Conservation (phyloP, 768 basidiomycete species). For the Pleurotus salmoneostramineus region DNA sequence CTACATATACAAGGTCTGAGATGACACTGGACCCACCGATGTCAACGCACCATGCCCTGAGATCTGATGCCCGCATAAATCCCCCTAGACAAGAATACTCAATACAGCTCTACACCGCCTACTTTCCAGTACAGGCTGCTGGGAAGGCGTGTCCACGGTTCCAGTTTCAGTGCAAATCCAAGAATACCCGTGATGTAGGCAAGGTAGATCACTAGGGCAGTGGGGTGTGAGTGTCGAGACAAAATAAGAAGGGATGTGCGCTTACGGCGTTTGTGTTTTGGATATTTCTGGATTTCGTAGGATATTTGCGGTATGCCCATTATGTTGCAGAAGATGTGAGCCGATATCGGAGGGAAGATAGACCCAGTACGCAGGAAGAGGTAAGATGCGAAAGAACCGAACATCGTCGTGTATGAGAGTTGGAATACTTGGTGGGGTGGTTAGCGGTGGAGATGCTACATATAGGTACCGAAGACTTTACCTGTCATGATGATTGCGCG, state of each 20-base stretch:
- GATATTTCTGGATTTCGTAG: slow-evolving; percentile 52
- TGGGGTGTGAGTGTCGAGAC: neutral
- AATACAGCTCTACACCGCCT: neutral
- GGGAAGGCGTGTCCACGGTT: slow-evolving; percentile 42
- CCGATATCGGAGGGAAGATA: slow-evolving; percentile 67
- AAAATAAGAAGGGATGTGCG: neutral
- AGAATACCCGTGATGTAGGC: slow-evolving; percentile 59
- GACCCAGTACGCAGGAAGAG: slow-evolving; percentile 86
- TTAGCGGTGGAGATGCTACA: neutral
- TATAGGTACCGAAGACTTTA: slow-evolving; percentile 25
- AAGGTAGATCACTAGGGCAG: slow-evolving; percentile 41
- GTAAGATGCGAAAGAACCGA: slow-evolving; percentile 85
- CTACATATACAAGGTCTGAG: too few species aligned
- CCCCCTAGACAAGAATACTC: neutral
- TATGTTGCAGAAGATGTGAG: slow-evolving; percentile 91
- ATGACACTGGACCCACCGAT: too few species aligned
- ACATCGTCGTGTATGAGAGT: slow-evolving; percentile 85
- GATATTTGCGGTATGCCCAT: slow-evolving; percentile 83
- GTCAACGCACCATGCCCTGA: too few species aligned
- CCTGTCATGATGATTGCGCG: slow-evolving; percentile 54
- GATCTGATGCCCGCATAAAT: too few species aligned
- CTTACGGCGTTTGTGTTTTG: slow-evolving; percentile 48
- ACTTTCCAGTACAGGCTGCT: slow-evolving; percentile 40
- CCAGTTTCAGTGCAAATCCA: slow-evolving; percentile 51
- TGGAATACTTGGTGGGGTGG: slow-evolving; percentile 66